These are phyloP conservation scores for Endoconidiophora laricicola DNA, from an alignment of 2,329 filamentous ascomycete species.

Conservation along the genomic window DNA sequence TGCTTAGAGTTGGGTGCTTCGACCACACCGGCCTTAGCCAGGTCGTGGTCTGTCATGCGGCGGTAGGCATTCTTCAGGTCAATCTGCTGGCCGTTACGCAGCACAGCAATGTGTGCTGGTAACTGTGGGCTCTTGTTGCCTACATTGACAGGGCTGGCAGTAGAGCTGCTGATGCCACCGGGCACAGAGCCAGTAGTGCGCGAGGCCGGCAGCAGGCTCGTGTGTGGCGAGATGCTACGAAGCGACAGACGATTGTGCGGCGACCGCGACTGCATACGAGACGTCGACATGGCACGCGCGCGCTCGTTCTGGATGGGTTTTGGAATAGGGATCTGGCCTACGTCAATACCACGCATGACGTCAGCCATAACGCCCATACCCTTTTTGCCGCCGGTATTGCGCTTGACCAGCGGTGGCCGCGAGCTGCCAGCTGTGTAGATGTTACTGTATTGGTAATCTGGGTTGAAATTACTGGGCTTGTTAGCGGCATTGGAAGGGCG, in stretches of 20 bases:
- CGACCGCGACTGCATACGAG: constrained; percentile 34
- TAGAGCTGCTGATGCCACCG: neutral
- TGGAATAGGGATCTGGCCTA: constrained; percentile 32
- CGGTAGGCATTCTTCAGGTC: constrained; percentile 56
- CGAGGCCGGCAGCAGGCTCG: constrained; percentile 16
- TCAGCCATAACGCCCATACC: constrained; percentile 30
- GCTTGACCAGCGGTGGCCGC: constrained; percentile 29
- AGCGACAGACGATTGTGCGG: constrained; percentile 29
- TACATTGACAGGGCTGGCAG: too few relatives aligned
- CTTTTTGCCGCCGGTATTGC: constrained; percentile 29
- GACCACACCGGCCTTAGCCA: constrained; percentile 45
- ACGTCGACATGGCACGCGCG: constrained; percentile 16
- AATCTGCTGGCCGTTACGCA: constrained; percentile 44
- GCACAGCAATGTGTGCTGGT: constrained; percentile 25
- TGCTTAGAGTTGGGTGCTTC: constrained; percentile 41
- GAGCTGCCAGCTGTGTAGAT: constrained; percentile 37
- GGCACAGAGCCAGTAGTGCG: constrained; percentile 19
- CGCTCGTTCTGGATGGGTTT: constrained; percentile 24
- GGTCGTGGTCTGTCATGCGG: constrained; percentile 52
- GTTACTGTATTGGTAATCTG: constrained; percentile 43
- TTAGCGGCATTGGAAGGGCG: constrained; percentile 16
- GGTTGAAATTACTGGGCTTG: constrained; percentile 25
- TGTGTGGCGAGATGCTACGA: constrained; percentile 28
- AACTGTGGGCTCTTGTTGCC: too few relatives aligned
- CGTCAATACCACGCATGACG: constrained; percentile 34